Base-by-base conservation (phyloP, 495 filamentous ascomycete species). In the Aspergillus steynii region DNA sequence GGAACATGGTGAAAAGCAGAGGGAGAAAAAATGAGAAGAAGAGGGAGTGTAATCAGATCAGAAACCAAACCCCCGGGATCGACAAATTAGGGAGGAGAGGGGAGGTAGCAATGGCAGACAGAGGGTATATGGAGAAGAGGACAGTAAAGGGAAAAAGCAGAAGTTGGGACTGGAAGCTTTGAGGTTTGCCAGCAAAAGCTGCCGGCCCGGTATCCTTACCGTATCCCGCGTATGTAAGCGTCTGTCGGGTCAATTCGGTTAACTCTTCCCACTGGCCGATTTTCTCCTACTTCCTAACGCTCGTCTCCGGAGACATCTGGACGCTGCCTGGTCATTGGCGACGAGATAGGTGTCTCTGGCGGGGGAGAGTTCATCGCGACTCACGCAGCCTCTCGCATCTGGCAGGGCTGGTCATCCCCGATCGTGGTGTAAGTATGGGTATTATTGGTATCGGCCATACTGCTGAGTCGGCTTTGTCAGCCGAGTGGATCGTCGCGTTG, bases 1-100 rank as follows among this genome's bases (percentile, higher is more conserved):
- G 83, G 76, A 92, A 85, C 91, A 95, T 94, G 69, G 68, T 64
- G 73, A 71, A 61, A 60, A 61, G 15, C 31, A 54, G 66, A 67
- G 51, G 63, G 71, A 67, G 65, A 59, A 56, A 68, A 60, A 71
- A 64, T 54, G 48, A 65, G 70, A 56, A 66, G 68, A 56, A 63
- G 58, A 62, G 56, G 59, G 58, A 4, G 62, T 42, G 70, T 3
- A 7, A 60, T 28, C 48, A 60, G 46, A 69, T 42, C 12, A 42
- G 67, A 57, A 46, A 64, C 59, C 59, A 56, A 66, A 65, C 68
- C 74, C 76, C 73, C 74, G 69, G 61, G 66, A 56, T 61, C 34
- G 64, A 58, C 47, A 53, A 67, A 50, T 55, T 53, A 61, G 65
- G 62, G 72, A 72, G 68, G 64, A 64, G 55, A 64, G 71, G 62